phyloP scores from a whole-genome alignment of 2,329 filamentous ascomycete species.

The Sarocladium oryzae region DNA sequence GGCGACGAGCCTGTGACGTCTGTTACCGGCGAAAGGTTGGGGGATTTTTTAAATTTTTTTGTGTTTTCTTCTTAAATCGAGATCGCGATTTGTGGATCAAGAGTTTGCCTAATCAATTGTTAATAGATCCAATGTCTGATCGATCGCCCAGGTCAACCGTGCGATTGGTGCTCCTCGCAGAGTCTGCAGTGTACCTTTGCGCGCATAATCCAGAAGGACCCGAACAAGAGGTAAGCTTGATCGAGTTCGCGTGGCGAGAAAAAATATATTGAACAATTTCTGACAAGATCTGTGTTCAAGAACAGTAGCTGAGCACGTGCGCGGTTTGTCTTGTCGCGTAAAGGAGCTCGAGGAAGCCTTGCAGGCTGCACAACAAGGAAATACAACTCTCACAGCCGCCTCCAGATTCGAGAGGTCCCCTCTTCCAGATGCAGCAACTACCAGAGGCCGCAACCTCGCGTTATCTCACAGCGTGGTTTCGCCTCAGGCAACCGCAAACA shows the following conservation, averaged over 20 bases:
- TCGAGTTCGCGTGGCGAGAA: not conserved
- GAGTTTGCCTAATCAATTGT: too few relatives aligned
- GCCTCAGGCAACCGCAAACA: not conserved
- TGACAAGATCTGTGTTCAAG: not conserved
- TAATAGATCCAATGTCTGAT: conserved; percentile 12
- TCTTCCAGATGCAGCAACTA: not conserved
- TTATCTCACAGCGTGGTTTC: not conserved
- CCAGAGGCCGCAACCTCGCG: not conserved
- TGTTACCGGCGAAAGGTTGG: conserved; percentile 1
- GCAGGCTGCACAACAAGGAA: not conserved
- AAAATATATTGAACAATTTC: not conserved
- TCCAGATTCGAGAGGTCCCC: not conserved
- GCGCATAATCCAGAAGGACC: conserved; percentile 5
- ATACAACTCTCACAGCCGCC: not conserved
- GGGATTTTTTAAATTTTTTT: too few relatives aligned
- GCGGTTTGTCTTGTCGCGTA: conserved; percentile 1
- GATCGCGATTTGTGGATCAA: too few relatives aligned
- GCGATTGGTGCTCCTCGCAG: conserved; percentile 12
- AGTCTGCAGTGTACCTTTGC: conserved; percentile 10
- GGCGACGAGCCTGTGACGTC: conserved; percentile 2
- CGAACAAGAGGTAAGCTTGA: conserved; percentile 7
- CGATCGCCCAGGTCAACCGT: conserved; percentile 4
- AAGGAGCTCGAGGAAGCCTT: conserved; percentile 9
- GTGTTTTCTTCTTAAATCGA: too few relatives aligned
- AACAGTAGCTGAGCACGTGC: not conserved